phyloP scores from a whole-genome alignment of 257 asterid genomes.

The Capsicum pubescens region DNA sequence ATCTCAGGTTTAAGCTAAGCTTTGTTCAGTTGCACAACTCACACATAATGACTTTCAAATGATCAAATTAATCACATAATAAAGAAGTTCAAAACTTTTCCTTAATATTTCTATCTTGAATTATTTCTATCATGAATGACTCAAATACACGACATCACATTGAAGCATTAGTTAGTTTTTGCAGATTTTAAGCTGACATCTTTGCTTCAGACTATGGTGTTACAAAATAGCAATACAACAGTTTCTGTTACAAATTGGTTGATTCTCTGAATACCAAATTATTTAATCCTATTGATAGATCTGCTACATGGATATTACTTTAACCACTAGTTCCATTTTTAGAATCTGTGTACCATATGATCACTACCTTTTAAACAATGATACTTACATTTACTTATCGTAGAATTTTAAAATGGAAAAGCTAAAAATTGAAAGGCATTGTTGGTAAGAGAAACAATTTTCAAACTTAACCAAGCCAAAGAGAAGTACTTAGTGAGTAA shows the following conservation, averaged over 20 bases:
- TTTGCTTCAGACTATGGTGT: background rate
- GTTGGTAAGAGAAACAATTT: background rate
- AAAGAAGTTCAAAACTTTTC: background rate
- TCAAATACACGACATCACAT: background rate
- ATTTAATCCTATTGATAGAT: constrained; percentile 48
- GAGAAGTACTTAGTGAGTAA: constrained; percentile 71
- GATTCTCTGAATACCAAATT: no score
- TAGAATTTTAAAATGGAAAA: background rate
- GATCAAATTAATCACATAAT: background rate
- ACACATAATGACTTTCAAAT: background rate
- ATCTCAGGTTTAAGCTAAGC: background rate
- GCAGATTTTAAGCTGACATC: background rate
- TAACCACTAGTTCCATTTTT: constrained; percentile 77
- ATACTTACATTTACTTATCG: constrained; percentile 37
- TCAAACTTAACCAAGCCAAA: constrained; percentile 55
- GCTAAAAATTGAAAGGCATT: background rate
- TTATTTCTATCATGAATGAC: background rate
- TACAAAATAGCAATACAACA: background rate
- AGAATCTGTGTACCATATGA: constrained; percentile 68
- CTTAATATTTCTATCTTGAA: background rate
- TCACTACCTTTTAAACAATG: constrained; percentile 60
- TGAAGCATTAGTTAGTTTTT: background rate
- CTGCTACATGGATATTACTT: constrained; percentile 73
- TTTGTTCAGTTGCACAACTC: background rate
- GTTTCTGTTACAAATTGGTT: no score